Conservation (phyloP, 2,329 filamentous ascomycete species). For the Neopestalotiopsis sp. region DNA sequence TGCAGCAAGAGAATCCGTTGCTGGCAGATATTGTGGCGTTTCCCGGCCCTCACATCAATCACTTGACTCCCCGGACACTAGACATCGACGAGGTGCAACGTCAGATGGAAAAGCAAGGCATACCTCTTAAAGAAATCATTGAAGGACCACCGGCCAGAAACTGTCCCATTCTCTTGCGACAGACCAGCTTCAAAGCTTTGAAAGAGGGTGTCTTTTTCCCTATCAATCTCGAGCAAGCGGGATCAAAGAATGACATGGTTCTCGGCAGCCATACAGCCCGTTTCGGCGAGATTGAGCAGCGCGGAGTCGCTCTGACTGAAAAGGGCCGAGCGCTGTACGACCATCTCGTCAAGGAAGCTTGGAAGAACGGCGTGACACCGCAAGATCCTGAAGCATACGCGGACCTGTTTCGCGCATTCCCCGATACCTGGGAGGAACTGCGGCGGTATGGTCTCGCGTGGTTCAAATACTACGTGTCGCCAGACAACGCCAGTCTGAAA, state of each 20-base stretch:
- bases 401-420: conserved; percentile 10
- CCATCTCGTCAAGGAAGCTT: conserved; percentile 11
- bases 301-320: conserved; percentile 7
- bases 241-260: neutral
- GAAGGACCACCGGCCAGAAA: conserved; percentile 8
- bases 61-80: conserved; percentile 12
- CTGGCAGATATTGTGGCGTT: conserved; percentile 14
- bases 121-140: conserved; percentile 10
- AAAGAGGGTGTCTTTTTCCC: conserved; percentile 13
- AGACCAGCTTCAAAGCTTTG: conserved; percentile 15
- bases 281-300: conserved; percentile 18
- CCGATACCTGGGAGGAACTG: conserved; percentile 3
- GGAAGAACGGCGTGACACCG: conserved; percentile 7
- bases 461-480: conserved; percentile 3
- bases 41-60: conserved; percentile 13
- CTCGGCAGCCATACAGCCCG: conserved; percentile 11
- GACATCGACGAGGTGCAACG: conserved; percentile 11
- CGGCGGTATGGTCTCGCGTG: neutral
- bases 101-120: conserved; percentile 7
- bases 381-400: conserved; percentile 14
- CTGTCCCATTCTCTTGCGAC: neutral
- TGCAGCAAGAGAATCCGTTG: conserved; percentile 11
- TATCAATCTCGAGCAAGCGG: neutral
- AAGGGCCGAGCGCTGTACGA: conserved; percentile 13
- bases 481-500: neutral